Evolutionary conservation across 176 grass and related monocot species (phyloP), one percentile per base, ranked within the genome.

Genomic region (Musa schizocarpa): DNA sequence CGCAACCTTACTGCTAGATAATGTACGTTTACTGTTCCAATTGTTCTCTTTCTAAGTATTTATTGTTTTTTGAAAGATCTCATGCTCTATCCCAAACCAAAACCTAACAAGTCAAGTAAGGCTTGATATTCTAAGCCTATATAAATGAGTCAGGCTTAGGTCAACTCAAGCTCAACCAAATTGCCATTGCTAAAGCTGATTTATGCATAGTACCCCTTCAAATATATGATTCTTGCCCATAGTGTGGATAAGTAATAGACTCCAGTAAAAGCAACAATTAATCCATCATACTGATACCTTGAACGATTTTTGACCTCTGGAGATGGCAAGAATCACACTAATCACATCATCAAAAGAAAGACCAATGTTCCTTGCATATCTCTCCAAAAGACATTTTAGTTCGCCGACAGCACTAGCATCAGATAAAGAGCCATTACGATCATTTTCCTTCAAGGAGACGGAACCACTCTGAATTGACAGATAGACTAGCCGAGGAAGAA

Each of bases 261-360:
- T 29, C 29, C 29, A 29, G 29, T 29, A 29, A 29, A 29, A 29
- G 29, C 29, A 29, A 29, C 2, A 3, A 29, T n/a, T 57, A 54
- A 73, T 53, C 65, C 19, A 78, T 8, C 34, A 67, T 8, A 54
- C 8, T 52, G 51, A 56, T 85, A 99, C 96, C 90, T 95, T 91
- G 3, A 92, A 72, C 71, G 86, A 80, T 67, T 89, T 94, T 74
- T 88, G 89, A 69, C 90, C 91, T 4, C 82, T 86, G 13, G 78
- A 86, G 72, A 95, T 82, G 68, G 82, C 85, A 76, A 95, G 65
- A 76, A 94, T 81, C 65, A 83, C 54, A 63, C 76, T 80, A 55
- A 99, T 81, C 78, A 91, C 96, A 89, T 89, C 91, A 79, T 92
- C 92, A 62, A 99, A 81, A 52, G 96, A 86, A 82, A 89, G 86